Evolutionary conservation across 225 moss, liverwort and hornwort genomes (phyloP), one percentile per base, ranked within the genome.

Genomic region (Polytrichum commune): DNA sequence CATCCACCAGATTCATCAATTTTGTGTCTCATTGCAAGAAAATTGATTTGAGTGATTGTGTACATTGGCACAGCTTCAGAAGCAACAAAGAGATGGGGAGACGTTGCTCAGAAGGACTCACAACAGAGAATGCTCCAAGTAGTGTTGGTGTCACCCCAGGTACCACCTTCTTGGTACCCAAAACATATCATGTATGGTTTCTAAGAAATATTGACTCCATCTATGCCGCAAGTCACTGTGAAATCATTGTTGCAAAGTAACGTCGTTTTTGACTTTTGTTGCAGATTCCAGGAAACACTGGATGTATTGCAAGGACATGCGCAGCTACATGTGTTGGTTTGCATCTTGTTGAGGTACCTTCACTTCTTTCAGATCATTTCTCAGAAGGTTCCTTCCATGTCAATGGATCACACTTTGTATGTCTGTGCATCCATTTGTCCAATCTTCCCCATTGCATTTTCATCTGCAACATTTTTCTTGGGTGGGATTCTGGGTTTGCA

Each of bases 261-360:
- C 16, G 27, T 27, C 0, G 33, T 18, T 20, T 24, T 13, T 68
- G 22, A 70, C 16, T 10, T 32, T 1, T 46, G 10, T 66, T 19
- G 63, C 93, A 98, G 95, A 98, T 98, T 81, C 95, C 98, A 26
- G 98, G 95, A 24, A 98, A 98, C 75, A 98, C 91, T 65, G 98
- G 98, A 69, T 90, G 98, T 73, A 95, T 98, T 78, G 98, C 98
- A 73, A 93, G 98, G 75, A 93, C 88, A 64, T 98, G 98, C 81
- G 98, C 98, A 27, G 98, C 98, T 65, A 93, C 98, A 8, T 88
- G 88, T 81, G 91, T 98, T 68, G 91, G 90, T 61, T 91, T 98
- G 73, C 98, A 98, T 70, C 89, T 98, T 22, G 91, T 98, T 61
- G 93, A 98, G 96, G 96, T 96, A 73, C 2, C 29, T 19, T 54